Evolutionary conservation across 1,284 basidiomycete genomes (phyloP).

Genomic region (Cutaneotrichosporon dermatis): DNA sequence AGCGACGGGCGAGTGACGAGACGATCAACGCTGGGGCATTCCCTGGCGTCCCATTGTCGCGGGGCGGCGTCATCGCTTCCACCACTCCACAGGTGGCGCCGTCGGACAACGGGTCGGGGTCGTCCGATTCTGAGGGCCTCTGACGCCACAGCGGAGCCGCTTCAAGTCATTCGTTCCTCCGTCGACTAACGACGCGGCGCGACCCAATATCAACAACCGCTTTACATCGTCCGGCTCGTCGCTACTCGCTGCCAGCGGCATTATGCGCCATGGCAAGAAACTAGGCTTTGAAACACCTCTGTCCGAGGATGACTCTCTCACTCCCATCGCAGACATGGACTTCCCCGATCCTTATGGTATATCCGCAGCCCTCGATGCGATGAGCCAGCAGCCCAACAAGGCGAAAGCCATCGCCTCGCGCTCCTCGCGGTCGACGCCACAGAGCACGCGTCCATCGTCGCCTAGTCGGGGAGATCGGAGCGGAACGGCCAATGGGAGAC

Average conservation of each 20-base stretch:
- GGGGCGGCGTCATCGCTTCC: slow-evolving; percentile 5
- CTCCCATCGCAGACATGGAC: slow-evolving; percentile 18
- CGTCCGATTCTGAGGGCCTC: slow-evolving; percentile 1
- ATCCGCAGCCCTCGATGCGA: slow-evolving; percentile 11
- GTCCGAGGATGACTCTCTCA: slow-evolving; percentile 8
- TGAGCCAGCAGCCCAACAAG: neutral
- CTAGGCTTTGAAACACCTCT: slow-evolving; percentile 14
- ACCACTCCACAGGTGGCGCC: neutral
- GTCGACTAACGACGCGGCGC: neutral
- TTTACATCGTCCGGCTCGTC: neutral
- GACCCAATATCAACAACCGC: neutral
- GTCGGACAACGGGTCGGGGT: slow-evolving; percentile 2
- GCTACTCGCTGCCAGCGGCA: neutral
- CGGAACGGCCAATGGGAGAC: neutral
- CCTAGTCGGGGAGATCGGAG: neutral
- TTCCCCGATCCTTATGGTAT: slow-evolving; percentile 34
- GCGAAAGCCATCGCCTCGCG: neutral
- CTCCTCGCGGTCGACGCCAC: slow-evolving; percentile 15
- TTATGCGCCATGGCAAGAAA: slow-evolving; percentile 2
- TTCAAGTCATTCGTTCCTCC: slow-evolving; percentile 25
- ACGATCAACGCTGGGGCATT: neutral
- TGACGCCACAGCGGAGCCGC: slow-evolving; percentile 6
- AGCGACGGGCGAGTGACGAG: neutral
- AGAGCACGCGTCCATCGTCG: slow-evolving; percentile 15
- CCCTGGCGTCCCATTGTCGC: slow-evolving; percentile 6